Evolutionary conservation across 2,329 filamentous ascomycete species (phyloP), one percentile per base, ranked within the genome.

Genomic region (Colletotrichum brevisporum): DNA sequence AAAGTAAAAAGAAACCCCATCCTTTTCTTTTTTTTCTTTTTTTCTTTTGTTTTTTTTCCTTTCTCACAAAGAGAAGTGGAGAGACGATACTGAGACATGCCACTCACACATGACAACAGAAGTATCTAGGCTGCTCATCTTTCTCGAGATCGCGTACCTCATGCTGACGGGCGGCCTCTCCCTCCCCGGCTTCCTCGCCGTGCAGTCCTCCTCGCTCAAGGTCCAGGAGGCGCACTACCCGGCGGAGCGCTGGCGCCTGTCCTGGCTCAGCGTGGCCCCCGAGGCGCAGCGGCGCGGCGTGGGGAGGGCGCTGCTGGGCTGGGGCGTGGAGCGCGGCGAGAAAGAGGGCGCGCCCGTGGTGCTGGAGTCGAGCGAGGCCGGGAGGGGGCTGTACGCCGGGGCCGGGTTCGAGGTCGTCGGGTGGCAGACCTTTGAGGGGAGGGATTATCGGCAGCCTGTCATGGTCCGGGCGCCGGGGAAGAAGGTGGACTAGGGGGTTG

Each of bases 161-260:
- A 36, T 36, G 31, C 31, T 36, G 2, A 36, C 31, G 10, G 8
- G 31, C 31, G 8, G 31, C 8, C 31, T 36, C 31, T 36, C 31
- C 31, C 31, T 36, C 31, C 8, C 6, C 8, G 31, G 31, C 31
- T 36, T 36, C 6, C 31, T 36, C 31, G 31, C 31, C 8, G 9
- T 36, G 8, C 31, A 36, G 31, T 36, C 31, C 31, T 8, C 31
- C 31, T 36, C 10, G 12, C 4, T 24, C 4, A 16, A 18, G 1
- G 24, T 48, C 8, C 51, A 15, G 12, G 24, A 63, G 12, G 27
- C 10, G 51, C 26, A 54, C 10, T 63, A 50, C 8, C 51, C 60
- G 5, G n/a, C 41, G 4, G 60, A 63, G n/a, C 60, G 60, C 48
- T 63, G 60, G 60, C 60, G 60, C 16, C 51, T 63, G 2, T 39